These are phyloP conservation scores for Starmerella sp. DNA, from an alignment of 805 yeast species.

Conservation along the genomic window DNA sequence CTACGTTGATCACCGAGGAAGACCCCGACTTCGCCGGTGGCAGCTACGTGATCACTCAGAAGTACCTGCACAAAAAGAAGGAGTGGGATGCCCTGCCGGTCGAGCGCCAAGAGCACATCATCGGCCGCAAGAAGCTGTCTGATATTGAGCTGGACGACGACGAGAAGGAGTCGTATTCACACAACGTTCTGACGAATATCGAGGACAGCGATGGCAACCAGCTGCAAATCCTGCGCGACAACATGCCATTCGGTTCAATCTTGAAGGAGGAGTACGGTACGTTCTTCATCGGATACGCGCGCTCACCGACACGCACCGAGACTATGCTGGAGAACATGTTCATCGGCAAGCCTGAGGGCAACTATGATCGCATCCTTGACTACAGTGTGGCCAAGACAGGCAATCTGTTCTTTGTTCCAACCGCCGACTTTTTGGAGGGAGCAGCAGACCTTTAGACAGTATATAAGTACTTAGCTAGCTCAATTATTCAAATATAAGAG, in stretches of 20 bases:
- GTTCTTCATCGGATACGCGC: conserved; percentile 21
- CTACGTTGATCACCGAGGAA: conserved; percentile 14
- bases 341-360: conserved; percentile 21
- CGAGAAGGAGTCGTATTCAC: conserved; percentile 29
- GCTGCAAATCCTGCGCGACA: conserved; percentile 21
- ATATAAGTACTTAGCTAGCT: neutral
- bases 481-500: too few species aligned
- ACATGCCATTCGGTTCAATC: conserved; percentile 23
- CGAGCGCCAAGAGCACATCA: conserved; percentile 20
- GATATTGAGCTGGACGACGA: conserved; percentile 21
- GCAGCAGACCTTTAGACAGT: conserved; percentile 1
- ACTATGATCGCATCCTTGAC: conserved; percentile 22
- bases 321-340: conserved; percentile 22
- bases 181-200: conserved; percentile 44
- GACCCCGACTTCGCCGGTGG: conserved; percentile 16
- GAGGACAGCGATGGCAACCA: conserved; percentile 40
- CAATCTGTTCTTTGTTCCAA: conserved; percentile 18
- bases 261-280: conserved; percentile 22
- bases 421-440: conserved; percentile 11
- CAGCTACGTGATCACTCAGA: conserved; percentile 23
- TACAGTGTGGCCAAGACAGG: conserved; percentile 19
- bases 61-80: conserved; percentile 21
- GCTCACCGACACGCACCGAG: conserved; percentile 16
- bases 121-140: conserved; percentile 22
- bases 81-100: conserved; percentile 17